Evolutionary conservation across 305 asterid genomes (phyloP).

Genomic region (Coffea humblotiana): DNA sequence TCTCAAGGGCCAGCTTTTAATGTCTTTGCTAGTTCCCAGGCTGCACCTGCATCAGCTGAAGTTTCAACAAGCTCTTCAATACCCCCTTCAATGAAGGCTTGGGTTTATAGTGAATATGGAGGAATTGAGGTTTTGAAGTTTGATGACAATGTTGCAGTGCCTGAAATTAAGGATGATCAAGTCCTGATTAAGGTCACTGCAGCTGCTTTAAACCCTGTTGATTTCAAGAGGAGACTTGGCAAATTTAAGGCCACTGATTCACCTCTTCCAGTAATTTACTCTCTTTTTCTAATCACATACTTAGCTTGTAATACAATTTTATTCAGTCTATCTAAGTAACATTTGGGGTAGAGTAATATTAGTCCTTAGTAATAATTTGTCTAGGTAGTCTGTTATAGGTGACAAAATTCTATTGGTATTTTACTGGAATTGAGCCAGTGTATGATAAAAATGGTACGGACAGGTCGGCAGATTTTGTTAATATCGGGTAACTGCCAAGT

Average conservation of each 20-base stretch:
- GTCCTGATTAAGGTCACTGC: slow-evolving; percentile 83
- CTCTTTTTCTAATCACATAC: background rate
- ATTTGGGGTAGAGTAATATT: background rate
- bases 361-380: background rate
- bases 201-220: slow-evolving; percentile 92
- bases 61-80: slow-evolving; percentile 41
- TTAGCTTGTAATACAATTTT: background rate
- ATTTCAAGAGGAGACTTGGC: slow-evolving; percentile 77
- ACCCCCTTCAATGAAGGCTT: slow-evolving; percentile 83
- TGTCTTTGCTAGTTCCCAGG: slow-evolving; percentile 54
- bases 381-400: background rate
- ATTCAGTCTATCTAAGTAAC: background rate
- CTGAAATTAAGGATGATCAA: slow-evolving; percentile 69
- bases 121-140: slow-evolving; percentile 76
- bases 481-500: background rate
- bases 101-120: slow-evolving; percentile 82
- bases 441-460: background rate
- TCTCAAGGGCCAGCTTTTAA: slow-evolving; percentile 25
- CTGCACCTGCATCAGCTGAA: slow-evolving; percentile 46
- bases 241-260: slow-evolving; percentile 90
- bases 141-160: slow-evolving; percentile 56
- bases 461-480: too few species aligned
- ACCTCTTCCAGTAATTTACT: slow-evolving; percentile 74
- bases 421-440: background rate
- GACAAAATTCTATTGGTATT: background rate